Base-by-base conservation (phyloP, 1,284 basidiomycete species). In the Ustilago sp. region DNA sequence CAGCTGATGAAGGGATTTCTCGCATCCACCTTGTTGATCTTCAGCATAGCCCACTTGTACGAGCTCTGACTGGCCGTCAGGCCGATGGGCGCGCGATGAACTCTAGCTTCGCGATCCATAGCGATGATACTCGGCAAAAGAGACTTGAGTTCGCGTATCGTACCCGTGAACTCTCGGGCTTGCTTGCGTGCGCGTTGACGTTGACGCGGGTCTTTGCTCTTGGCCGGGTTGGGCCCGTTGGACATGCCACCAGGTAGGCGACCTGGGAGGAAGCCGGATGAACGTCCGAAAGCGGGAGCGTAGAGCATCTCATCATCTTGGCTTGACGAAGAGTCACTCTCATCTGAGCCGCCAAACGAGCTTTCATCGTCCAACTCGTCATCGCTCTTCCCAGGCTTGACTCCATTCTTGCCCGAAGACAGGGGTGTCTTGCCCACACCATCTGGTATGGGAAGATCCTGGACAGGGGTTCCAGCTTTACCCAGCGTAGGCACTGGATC, bases 1-100 rank as follows among this genome's bases (percentile, higher is more conserved):
- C 77, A 80, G 51, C 67, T 71, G 61, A 84, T 77, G 67, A 84
- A 85, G 4, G 83, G 83, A 38, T 85, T 85, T 38, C 80, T 74
- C 0, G 82, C 77, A 35, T 80, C 79, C 2, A 82, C 67, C 38
- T 77, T 74, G 36, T 73, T 73, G 65, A 74, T 62, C 66, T 75
- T 77, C 39, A 77, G 56, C 70, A 65, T 64, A 11, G 69, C 64
- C 63, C 70, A 77, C 55, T 73, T 75, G 61, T 73, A 68, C 54
- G 63, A 80, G 39, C 53, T 69, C 31, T 68, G 69, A 36, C 70
- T 67, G 3, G 74, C 74, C 2, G 51, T 54, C 2, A 72, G 56
- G 3, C 59, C 62, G 2, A 68, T 76, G n/a, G 54, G 52, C 8
- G 63, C 48, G 7, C 61, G 66, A 12, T 59, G 47, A 1, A 53